Evolutionary conservation across 345 rosid species (phyloP).

Genomic region (Anastatica hierochuntica): DNA sequence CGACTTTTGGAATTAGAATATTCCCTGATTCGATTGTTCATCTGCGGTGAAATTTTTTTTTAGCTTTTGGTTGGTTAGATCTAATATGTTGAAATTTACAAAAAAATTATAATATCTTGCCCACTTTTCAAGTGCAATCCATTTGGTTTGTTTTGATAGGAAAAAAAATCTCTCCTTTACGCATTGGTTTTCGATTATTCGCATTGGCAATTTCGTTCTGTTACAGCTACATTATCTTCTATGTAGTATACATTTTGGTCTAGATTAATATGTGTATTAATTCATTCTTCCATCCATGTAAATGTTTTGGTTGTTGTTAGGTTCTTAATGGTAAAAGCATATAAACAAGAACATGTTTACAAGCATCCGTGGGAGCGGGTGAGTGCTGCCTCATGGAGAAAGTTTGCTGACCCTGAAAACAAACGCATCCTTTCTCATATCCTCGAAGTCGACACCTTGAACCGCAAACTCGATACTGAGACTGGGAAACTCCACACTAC

Average conservation of each 20-base stretch:
- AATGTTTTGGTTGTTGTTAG: conserved; percentile 2
- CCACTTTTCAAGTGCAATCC: too few species aligned
- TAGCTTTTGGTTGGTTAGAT: too few species aligned
- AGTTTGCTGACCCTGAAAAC: conserved; percentile 86
- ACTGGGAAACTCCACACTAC: conserved; percentile 80
- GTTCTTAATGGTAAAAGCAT: conserved; percentile 62
- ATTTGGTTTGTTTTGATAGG: too few species aligned
- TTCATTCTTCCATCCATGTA: background rate
- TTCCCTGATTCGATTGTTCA: too few species aligned
- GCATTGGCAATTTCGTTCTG: too few species aligned
- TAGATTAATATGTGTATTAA: background rate
- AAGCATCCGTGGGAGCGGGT: conserved; percentile 98
- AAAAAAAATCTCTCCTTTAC: too few species aligned
- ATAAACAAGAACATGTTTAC: conserved; percentile 79
- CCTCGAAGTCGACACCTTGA: conserved; percentile 82
- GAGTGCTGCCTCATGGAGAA: conserved; percentile 97
- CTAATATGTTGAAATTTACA: too few species aligned
- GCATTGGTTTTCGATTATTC: too few species aligned
- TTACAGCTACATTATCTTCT: background rate
- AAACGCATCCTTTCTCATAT: conserved; percentile 70
- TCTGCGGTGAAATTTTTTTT: too few species aligned
- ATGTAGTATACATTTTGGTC: background rate
- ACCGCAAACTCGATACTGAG: conserved; percentile 46
- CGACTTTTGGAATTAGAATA: too few species aligned
- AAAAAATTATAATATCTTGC: too few species aligned